Evolutionary conservation across 331 rosid genomes (phyloP), one percentile per base, ranked within the genome.

Genomic region (Spiraea crenata): DNA sequence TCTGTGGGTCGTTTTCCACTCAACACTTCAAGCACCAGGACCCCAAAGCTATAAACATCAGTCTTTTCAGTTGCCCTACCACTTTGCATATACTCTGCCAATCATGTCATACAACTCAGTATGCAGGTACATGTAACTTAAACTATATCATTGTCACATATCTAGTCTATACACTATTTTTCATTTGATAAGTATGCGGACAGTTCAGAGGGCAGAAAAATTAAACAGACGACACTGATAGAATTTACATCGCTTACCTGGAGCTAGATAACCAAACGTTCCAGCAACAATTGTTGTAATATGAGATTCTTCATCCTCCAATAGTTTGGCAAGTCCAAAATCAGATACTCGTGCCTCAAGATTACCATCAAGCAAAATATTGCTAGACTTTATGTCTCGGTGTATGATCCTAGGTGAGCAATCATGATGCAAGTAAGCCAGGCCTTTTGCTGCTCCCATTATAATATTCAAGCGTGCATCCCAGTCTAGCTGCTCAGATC

Each of bases 11-110:
- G 91, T 84, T 91, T 95, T 77, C 99, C 95, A 76, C 95, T 95
- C 69, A 95, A 83, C 42, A 95, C 95, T 86, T 95, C 99, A 54
- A 95, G 99, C 70, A 88, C 86, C 81, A 95, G 74, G 71, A 95
- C 99, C 61, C 99, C 99, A 56, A 95, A 95, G 85, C 99, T 95
- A 79, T 95, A 95, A 25, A 95, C 89, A 75, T 95, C 99, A 12
- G 89, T 85, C 88, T 87, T 95, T 83, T 95, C 99, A 73, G 97
- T 95, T 74, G 99, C 99, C 80, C 99, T 95, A 39, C 99, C 99
- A 73, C 99, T 95, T 76, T 95, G 99, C 99, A 95, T 95, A 70
- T 95, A 95, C 85, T 95, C 99, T 95, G 93, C 80, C 80, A 83
- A 65, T 64, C 50, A 42, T n/a, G 25, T 61, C 38, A 20, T 3